These are phyloP conservation scores for Oldenlandia corymbosa DNA, from an alignment of 257 asterid genomes.

Conservation along the genomic window DNA sequence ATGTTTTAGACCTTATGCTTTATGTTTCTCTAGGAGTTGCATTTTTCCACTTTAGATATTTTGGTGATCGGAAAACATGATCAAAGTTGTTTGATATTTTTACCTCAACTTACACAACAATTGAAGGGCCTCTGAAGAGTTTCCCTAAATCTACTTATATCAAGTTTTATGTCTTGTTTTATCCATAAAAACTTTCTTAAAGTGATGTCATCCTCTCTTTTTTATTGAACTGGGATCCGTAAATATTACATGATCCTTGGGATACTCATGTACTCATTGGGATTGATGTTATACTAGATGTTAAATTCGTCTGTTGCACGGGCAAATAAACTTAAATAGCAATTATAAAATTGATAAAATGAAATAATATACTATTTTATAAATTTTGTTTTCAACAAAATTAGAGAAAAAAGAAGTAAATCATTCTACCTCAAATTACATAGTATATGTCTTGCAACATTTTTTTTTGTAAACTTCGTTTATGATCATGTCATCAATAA, in stretches of 20 bases:
- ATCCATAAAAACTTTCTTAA: constrained; percentile 19
- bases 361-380: too few species aligned
- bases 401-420: too few species aligned
- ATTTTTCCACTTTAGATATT: too few species aligned
- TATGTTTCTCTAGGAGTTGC: neutral
- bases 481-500: too few species aligned
- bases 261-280: constrained; percentile 29
- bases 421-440: too few species aligned
- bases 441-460: too few species aligned
- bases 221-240: constrained; percentile 20
- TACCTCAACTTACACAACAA: too few species aligned
- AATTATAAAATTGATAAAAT: too few species aligned
- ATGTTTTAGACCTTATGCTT: neutral
- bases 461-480: too few species aligned
- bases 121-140: constrained; percentile 16
- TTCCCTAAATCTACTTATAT: constrained; percentile 28
- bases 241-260: constrained; percentile 21
- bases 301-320: too few species aligned
- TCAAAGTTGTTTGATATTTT: neutral
- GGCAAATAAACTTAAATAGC: too few species aligned
- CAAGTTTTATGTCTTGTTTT: constrained; percentile 31
- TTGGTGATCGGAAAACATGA: neutral
- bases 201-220: constrained; percentile 21
- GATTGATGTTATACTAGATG: constrained; percentile 35
- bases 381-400: too few species aligned